Percentiles rank a stretch among this genome's conserved stretches.
These are phyloP conservation scores for Syzygium aqueum DNA, from an alignment of 345 rosid species.

Conservation along the genomic window DNA sequence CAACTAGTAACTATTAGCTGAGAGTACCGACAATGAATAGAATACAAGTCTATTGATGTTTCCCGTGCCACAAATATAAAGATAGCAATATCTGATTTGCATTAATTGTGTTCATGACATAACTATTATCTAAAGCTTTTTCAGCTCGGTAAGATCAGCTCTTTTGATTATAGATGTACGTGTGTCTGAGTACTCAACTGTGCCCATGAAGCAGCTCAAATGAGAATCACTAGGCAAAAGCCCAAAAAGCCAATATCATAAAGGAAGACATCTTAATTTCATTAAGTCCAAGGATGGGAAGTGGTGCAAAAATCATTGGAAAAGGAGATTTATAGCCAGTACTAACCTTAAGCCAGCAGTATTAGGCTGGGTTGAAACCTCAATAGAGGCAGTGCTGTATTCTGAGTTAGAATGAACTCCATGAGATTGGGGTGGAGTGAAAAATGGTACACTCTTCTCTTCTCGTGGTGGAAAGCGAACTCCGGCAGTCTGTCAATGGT, in stretches of 20 bases:
- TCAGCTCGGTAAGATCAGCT: background rate
- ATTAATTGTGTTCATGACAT: background rate
- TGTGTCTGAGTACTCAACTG: background rate
- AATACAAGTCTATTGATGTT: background rate
- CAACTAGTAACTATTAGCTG: background rate
- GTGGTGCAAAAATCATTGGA: background rate
- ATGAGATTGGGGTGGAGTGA: slow-evolving; percentile 92
- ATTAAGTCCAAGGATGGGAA: background rate
- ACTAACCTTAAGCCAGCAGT: slow-evolving; percentile 69
- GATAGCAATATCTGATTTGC: background rate
- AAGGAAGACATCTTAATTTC: background rate
- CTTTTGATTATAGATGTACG: background rate
- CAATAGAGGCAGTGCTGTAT: slow-evolving; percentile 67
- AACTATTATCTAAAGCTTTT: background rate
- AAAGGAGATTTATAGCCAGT: background rate
- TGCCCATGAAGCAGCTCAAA: background rate
- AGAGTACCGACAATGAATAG: background rate
- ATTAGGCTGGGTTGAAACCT: slow-evolving; percentile 71
- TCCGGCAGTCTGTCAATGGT: slow-evolving; percentile 47
- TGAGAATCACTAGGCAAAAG: background rate
- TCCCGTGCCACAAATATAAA: background rate
- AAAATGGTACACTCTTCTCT: slow-evolving; percentile 70
- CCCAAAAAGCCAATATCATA: background rate
- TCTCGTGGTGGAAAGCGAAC: slow-evolving; percentile 82
- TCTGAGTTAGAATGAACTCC: slow-evolving; percentile 31